These are phyloP conservation scores for Gracilariopsis chorda DNA, from an alignment of 23 red algal species.

Conservation along the genomic window DNA sequence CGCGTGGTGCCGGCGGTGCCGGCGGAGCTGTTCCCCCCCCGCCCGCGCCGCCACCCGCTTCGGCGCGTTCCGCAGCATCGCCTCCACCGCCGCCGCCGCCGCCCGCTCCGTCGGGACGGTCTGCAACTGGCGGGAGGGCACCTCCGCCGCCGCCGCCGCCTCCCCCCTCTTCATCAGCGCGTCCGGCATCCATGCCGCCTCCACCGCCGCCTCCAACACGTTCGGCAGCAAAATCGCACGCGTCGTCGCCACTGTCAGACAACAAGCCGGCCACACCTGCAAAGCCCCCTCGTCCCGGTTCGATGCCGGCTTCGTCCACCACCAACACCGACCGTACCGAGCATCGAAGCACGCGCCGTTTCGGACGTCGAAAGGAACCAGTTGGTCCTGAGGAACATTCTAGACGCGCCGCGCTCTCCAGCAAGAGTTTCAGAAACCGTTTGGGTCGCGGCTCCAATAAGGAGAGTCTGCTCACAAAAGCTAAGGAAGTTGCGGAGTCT, in stretches of 20 bases:
- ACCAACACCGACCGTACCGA: not conserved
- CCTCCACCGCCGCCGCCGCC: conserved; percentile 25
- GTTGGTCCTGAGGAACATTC: not conserved
- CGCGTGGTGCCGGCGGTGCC: not conserved
- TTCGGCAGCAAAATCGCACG: not conserved
- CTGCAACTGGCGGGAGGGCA: not conserved
- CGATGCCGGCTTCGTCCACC: not conserved
- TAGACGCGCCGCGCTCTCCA: conserved; percentile 28
- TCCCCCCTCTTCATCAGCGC: not conserved
- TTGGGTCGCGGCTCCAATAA: conserved; percentile 11
- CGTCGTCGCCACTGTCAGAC: not conserved
- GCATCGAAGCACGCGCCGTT: not conserved
- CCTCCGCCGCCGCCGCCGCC: conserved; percentile 36
- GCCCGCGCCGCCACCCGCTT: not conserved
- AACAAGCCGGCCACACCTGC: not conserved
- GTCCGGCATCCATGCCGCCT: not conserved
- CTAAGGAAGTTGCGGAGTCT: conserved; percentile 7
- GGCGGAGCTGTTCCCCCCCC: not conserved
- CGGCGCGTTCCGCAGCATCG: not conserved
- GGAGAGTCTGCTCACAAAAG: conserved; percentile 20
- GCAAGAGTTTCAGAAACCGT: conserved; percentile 46
- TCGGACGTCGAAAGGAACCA: not conserved
- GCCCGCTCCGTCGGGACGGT: not conserved
- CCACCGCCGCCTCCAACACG: not conserved
- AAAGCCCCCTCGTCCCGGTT: not conserved